Conservation (phyloP, 2,329 filamentous ascomycete genomes). For the Sphaerulina populicola region DNA sequence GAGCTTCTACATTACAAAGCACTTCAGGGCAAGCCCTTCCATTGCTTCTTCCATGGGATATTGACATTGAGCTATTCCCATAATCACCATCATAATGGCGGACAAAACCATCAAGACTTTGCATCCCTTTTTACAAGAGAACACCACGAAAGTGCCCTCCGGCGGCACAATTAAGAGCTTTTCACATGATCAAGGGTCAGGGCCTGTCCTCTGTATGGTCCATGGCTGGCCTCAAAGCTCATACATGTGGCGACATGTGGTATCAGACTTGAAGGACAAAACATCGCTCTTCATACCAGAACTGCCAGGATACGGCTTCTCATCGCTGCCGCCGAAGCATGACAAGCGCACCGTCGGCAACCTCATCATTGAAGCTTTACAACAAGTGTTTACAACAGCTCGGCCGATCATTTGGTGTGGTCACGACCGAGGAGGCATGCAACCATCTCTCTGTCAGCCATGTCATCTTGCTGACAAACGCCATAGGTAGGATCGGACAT, state of each 20-base stretch:
- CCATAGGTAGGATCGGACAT: conserved; percentile 37
- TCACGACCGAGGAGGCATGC: conserved; percentile 42
- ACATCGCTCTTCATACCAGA: conserved; percentile 43
- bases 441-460: too few relatives aligned
- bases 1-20: too few relatives aligned
- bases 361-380: conserved; percentile 38
- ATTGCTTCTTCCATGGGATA: too few relatives aligned
- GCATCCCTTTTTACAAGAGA: conserved; percentile 26
- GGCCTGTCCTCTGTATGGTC: conserved; percentile 37
- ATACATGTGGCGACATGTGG: conserved; percentile 32
- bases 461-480: too few relatives aligned
- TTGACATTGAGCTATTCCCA: background rate
- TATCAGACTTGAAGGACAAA: conserved; percentile 34
- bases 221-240: conserved; percentile 43
- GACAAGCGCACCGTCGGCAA: conserved; percentile 38
- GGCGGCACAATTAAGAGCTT: conserved; percentile 31
- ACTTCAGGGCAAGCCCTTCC: too few relatives aligned
- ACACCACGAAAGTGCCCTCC: conserved; percentile 24
- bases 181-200: conserved; percentile 29
- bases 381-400: conserved; percentile 28
- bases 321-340: conserved; percentile 30
- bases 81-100: conserved; percentile 16
- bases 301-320: conserved; percentile 43
- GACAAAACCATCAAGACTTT: conserved; percentile 25
- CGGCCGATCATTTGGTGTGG: conserved; percentile 40